Evolutionary conservation across 371 early-diverging fungal genomes (phyloP).

Genomic region (Actinomortierella wolfii): DNA sequence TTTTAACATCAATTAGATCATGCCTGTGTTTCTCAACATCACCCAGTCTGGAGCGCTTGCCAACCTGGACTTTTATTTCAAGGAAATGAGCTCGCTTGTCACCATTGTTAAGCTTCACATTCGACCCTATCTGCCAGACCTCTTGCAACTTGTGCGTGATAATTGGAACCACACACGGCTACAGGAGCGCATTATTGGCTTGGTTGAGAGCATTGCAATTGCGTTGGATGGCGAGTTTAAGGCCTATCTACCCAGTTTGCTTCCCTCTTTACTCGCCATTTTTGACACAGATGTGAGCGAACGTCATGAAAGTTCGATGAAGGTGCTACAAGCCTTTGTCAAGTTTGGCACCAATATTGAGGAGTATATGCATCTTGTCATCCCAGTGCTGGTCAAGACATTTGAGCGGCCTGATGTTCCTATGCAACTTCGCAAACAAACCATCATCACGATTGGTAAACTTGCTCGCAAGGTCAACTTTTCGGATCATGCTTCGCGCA

Average conservation of each 20-base stretch:
- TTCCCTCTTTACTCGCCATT: constrained; percentile 68
- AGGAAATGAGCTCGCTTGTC: constrained; percentile 83
- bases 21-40: constrained; percentile 70
- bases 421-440: constrained; percentile 66
- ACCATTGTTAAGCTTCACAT: constrained; percentile 92
- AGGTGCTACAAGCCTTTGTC: constrained; percentile 84
- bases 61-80: constrained; percentile 91
- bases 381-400: constrained; percentile 85
- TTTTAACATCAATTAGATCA: constrained; percentile 44
- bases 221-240: constrained; percentile 91
- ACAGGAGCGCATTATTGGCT: constrained; percentile 80
- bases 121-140: constrained; percentile 82
- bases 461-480: constrained; percentile 84
- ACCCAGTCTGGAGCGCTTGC: constrained; percentile 78
- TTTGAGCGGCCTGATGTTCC: constrained; percentile 80
- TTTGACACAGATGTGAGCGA: constrained; percentile 85
- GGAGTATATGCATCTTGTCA: constrained; percentile 91
- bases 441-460: constrained; percentile 81
- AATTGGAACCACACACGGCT: constrained; percentile 79
- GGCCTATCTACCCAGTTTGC: constrained; percentile 71
- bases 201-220: constrained; percentile 87
- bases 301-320: constrained; percentile 70
- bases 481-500: constrained; percentile 88
- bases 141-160: constrained; percentile 79
- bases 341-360: constrained; percentile 91